Conservation (phyloP, 2,329 filamentous ascomycete species). For the Delphinella strobiligena region DNA sequence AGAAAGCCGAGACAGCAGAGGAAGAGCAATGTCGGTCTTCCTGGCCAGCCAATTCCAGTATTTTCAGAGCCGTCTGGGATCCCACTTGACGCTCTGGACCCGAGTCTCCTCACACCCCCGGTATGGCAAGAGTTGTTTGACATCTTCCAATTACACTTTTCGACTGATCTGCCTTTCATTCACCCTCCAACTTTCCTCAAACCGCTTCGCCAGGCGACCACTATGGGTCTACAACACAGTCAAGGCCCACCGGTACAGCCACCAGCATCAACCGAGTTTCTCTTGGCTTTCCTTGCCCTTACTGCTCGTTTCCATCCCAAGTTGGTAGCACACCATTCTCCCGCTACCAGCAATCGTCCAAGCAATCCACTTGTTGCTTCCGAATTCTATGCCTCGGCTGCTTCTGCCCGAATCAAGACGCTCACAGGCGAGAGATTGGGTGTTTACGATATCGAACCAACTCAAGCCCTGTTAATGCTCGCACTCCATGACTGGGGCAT, state of each 20-base stretch:
- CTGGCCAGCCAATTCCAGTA: conserved; percentile 4
- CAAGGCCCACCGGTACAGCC: conserved; percentile 25
- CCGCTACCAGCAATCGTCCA: conserved; percentile 31
- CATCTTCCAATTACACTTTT: conserved; percentile 60
- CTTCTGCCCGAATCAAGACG: conserved; percentile 41
- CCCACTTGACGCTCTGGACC: conserved; percentile 44
- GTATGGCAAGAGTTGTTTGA: conserved; percentile 60
- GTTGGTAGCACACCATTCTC: conserved; percentile 43
- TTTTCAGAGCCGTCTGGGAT: not conserved
- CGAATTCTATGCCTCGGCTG: conserved; percentile 51
- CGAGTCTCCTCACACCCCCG: conserved; percentile 48
- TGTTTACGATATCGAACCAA: conserved; percentile 48
- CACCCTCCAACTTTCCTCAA: conserved; percentile 51
- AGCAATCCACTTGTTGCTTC: conserved; percentile 46
- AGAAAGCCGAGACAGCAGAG: conserved; percentile 6
- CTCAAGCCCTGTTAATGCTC: conserved; percentile 59
- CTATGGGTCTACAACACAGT: conserved; percentile 9
- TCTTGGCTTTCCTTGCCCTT: conserved; percentile 56
- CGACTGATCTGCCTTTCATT: conserved; percentile 59
- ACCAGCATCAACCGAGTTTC: conserved; percentile 42
- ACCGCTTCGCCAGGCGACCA: conserved; percentile 26
- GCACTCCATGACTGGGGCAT: conserved; percentile 62
- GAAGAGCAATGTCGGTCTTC: conserved; percentile 7
- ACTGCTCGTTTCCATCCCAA: conserved; percentile 56
- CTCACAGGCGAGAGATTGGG: conserved; percentile 33